Percentiles rank a stretch among this genome's conserved stretches.
Conservation (phyloP, 148 eudicot species). For the Rhododendron williamsianum region DNA sequence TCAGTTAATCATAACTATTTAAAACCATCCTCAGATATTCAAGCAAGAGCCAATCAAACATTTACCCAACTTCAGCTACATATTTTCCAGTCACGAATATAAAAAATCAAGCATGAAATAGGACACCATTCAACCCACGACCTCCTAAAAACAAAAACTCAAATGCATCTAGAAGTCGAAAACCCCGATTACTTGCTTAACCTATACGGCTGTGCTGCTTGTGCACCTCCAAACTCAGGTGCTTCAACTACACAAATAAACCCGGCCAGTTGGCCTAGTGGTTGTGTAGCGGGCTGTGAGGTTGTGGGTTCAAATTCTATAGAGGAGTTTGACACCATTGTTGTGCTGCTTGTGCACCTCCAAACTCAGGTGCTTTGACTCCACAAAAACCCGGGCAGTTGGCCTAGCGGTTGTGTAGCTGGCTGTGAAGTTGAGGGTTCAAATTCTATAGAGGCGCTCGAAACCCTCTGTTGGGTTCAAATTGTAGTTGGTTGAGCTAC, state of each 20-base stretch:
- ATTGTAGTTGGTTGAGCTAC: no score
- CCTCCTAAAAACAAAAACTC: background rate
- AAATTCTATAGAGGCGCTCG: no score
- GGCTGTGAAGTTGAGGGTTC: no score
- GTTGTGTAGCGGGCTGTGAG: background rate
- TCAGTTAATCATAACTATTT: background rate
- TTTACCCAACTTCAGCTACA: background rate
- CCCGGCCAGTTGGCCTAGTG: background rate
- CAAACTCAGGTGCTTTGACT: no score
- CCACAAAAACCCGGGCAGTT: no score
- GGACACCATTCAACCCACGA: background rate
- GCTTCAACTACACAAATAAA: background rate
- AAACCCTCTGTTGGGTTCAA: no score
- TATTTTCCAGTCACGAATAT: background rate
- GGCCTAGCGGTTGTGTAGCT: no score
- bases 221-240: background rate
- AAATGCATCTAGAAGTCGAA: background rate
- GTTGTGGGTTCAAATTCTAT: background rate
- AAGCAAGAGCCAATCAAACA: background rate
- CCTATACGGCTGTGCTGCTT: background rate
- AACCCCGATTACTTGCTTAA: background rate
- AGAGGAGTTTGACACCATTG: background rate
- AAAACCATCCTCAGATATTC: background rate
- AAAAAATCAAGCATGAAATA: background rate
- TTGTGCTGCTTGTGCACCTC: no score